These are phyloP conservation scores for Gossypium turneri DNA, from an alignment of 345 rosid species.

Conservation along the genomic window DNA sequence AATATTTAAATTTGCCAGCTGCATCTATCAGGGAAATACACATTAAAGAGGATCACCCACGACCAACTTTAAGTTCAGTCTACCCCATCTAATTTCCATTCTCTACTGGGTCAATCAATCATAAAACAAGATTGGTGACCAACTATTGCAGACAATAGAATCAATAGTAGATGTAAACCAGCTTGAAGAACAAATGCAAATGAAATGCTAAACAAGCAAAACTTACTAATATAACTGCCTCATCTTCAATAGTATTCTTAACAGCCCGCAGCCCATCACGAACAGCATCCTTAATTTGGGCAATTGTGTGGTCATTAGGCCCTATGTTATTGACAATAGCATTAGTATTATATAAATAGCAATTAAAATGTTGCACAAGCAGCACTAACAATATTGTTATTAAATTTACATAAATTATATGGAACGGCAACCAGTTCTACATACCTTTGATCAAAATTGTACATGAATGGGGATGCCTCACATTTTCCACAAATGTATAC, in stretches of 20 bases:
- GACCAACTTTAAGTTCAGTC: not conserved
- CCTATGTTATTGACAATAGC: conserved; percentile 39
- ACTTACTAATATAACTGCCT: conserved; percentile 80
- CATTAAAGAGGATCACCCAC: not conserved
- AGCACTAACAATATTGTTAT: not conserved
- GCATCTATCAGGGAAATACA: not conserved
- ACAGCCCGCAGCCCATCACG: conserved; percentile 97
- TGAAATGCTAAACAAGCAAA: conserved; percentile 52
- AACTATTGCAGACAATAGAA: not conserved
- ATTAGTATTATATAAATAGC: not conserved
- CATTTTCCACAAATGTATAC: conserved; percentile 95
- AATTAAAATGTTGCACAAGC: not conserved
- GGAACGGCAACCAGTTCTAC: not conserved
- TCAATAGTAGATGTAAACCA: not conserved
- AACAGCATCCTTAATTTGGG: conserved; percentile 96
- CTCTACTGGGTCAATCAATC: not conserved
- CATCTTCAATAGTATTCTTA: conserved; percentile 93
- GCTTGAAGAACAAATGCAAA: not conserved
- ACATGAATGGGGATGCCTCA: conserved; percentile 86
- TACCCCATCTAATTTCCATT: not conserved
- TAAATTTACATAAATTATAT: not conserved
- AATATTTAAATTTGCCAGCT: not conserved
- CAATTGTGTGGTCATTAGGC: conserved; percentile 96
- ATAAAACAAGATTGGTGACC: not conserved
- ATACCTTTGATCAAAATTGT: conserved; percentile 92